Conservation (phyloP, 345 rosid genomes). For the Salix suchowensis region DNA sequence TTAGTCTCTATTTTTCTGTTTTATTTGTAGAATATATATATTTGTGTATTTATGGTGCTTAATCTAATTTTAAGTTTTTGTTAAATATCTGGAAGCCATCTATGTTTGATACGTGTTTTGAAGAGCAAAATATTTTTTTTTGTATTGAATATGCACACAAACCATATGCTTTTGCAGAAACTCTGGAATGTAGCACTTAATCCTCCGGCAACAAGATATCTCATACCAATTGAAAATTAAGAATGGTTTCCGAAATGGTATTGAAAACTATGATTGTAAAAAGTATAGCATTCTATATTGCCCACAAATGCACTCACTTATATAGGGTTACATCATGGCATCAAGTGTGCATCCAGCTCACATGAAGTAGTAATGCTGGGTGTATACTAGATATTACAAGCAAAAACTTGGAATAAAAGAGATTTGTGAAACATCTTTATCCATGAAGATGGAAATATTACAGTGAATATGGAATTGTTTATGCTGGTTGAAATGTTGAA, state of each 20-base stretch:
- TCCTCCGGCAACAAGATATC: neutral
- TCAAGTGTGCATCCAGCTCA: neutral
- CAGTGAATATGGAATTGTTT: neutral
- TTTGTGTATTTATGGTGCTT: too few relatives aligned
- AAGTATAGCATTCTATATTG: neutral
- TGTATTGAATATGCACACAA: too few relatives aligned
- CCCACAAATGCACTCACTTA: neutral
- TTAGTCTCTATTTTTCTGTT: neutral
- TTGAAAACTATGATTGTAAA: neutral
- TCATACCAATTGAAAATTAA: neutral
- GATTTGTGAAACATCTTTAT: neutral
- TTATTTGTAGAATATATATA: neutral
- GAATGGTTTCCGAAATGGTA: neutral
- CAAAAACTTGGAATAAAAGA: neutral
- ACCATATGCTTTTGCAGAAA: too few relatives aligned
- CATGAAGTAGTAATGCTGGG: neutral
- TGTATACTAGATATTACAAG: neutral
- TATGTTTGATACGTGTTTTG: neutral
- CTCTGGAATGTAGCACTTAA: too few relatives aligned
- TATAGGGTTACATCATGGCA: neutral
- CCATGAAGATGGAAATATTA: neutral
- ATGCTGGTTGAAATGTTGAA: neutral
- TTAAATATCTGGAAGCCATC: neutral
- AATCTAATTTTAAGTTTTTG: neutral
- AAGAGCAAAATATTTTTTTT: too few relatives aligned